Percentiles rank a stretch among this genome's conserved stretches.
phyloP scores from a whole-genome alignment of 352 stramenopile species.

The Pythium dissotocum region DNA sequence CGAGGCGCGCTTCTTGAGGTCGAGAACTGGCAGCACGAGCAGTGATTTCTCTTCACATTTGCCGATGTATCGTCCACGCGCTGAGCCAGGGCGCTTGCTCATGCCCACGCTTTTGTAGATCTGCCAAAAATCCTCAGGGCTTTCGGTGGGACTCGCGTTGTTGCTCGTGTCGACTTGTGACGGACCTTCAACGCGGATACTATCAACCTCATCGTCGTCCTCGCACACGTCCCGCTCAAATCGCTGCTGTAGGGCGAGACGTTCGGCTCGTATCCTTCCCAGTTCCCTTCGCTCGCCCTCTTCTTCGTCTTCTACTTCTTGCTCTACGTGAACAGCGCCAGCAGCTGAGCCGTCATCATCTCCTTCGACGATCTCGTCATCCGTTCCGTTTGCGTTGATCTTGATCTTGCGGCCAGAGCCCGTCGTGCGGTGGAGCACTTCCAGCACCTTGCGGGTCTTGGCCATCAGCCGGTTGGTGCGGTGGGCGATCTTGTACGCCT shows the following conservation, averaged over 20 bases:
- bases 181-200: neutral
- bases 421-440: constrained; percentile 25
- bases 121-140: constrained; percentile 46
- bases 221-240: constrained; percentile 55
- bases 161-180: neutral
- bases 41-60: constrained; percentile 58
- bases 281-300: neutral
- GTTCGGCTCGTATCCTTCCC: neutral
- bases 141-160: neutral
- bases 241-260: constrained; percentile 16
- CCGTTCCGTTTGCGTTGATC: neutral
- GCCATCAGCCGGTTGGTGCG: constrained; percentile 59
- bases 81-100: constrained; percentile 44
- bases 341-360: neutral
- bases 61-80: constrained; percentile 60
- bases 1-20: constrained; percentile 41
- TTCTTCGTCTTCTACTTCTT: constrained; percentile 17
- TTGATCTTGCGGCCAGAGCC: constrained; percentile 11
- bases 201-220: constrained; percentile 23
- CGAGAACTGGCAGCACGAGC: constrained; percentile 66
- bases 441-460: constrained; percentile 57
- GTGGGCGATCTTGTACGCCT: constrained; percentile 61
- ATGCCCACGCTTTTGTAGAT: constrained; percentile 53
- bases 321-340: neutral
- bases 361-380: neutral